Base-by-base conservation (phyloP, 352 stramenopile genomes). In the Phytophthora quininea region DNA sequence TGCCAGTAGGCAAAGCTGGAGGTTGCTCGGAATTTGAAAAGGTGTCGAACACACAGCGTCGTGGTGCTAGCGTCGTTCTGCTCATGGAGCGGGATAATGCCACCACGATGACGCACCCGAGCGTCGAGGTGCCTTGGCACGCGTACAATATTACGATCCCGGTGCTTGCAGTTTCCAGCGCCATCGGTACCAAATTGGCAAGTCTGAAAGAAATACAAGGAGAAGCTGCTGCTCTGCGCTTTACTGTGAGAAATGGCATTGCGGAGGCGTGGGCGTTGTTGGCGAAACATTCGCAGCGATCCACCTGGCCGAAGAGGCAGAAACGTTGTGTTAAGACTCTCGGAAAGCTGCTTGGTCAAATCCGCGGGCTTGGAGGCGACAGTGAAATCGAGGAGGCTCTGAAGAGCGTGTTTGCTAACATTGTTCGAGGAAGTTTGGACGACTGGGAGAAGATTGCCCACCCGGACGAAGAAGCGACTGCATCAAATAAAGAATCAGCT, bases 131-230 rank as follows among this genome's bases (percentile, higher is more conserved):
- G 24, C 67, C 43, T 53, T 92, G 84, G 84, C 50, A 79, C 14
- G 82, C 60, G 14, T 92, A 92, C 80, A 91, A 92, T 60, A 82
- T 91, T 55, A 89, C 80, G 14, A 88, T 91, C 32, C 67, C 76
- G 7, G 73, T 79, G 4, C 67, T 71, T 6, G 63, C 67, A 12
- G 67, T 92, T 19, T 82, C 82, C 3, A 67, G 47, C 3, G 33
- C 55, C 10, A 91, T 79, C 5, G 59, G 63, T 4, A 30, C 42
- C 11, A 73, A 55, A 9, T 51, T 92, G 8, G 31, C 56, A 4
- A 60, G 56, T 30, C 42, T 77, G 2, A 51, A 58, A 10, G 57
- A 73, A 12, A 27, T 48, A 14, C 49, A 58, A n/a, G 27, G 54
- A n/a, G 52, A 62, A 11, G 40, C 48, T 11, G 50, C 47, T 11